Evolutionary conservation across 129 eudicot genomes (phyloP).

Genomic region (Heracleum sosnowskyi): DNA sequence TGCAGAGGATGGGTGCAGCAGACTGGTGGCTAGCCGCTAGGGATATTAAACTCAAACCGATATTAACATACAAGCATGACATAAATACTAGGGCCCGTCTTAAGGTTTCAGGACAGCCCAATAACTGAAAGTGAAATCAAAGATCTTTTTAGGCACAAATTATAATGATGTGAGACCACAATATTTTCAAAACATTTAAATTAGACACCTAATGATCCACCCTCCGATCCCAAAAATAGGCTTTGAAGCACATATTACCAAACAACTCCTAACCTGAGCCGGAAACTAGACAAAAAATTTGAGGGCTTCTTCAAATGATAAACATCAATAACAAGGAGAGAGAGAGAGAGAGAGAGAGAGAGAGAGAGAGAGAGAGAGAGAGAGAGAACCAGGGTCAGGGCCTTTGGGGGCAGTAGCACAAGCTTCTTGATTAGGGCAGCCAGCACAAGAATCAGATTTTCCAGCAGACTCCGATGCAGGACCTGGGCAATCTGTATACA

Average conservation of each 20-base stretch:
- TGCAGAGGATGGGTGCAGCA: neutral
- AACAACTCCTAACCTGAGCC: neutral
- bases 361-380: neutral
- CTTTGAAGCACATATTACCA: neutral
- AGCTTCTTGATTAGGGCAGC: conserved; percentile 89
- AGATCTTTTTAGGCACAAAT: neutral
- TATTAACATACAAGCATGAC: neutral
- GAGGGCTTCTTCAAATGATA: neutral
- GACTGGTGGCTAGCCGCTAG: neutral
- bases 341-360: neutral
- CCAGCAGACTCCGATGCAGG: conserved; percentile 82
- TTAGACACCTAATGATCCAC: neutral
- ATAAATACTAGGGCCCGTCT: neutral
- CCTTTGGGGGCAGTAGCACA: conserved; percentile 99
- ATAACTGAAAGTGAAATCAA: neutral
- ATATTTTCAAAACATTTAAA: neutral
- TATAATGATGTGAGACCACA: neutral
- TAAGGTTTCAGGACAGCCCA: neutral
- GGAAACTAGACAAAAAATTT: neutral
- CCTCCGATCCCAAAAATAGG: neutral
- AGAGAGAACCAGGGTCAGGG: conserved; percentile 59
- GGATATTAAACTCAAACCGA: neutral
- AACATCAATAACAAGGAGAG: neutral
- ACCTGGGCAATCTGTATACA: conserved; percentile 76
- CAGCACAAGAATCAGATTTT: conserved; percentile 70